phyloP scores from a whole-genome alignment of 192 early-diverging fungal species.

The Podila minutissima region DNA sequence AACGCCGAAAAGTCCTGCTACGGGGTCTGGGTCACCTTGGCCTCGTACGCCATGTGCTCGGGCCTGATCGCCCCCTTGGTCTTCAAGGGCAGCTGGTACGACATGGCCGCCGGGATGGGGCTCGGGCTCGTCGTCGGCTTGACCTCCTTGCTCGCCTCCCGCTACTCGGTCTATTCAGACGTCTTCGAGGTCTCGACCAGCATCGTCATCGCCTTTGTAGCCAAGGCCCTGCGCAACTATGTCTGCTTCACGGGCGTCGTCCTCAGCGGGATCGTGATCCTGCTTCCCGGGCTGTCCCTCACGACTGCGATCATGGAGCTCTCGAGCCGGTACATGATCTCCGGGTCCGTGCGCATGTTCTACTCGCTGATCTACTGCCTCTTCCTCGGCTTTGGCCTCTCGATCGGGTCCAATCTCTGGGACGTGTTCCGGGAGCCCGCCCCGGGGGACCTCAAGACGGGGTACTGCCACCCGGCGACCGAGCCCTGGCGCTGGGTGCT shows the following conservation, averaged over 20 bases:
- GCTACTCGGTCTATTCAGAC: conserved; percentile 69
- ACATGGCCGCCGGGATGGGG: conserved; percentile 54
- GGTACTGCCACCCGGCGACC: conserved; percentile 38
- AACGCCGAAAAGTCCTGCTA: conserved; percentile 67
- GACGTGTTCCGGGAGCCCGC: conserved; percentile 44
- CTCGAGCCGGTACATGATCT: conserved; percentile 85
- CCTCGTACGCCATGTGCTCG: conserved; percentile 60
- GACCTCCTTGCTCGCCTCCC: conserved; percentile 66
- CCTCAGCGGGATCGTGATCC: conserved; percentile 65
- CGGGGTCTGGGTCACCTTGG: conserved; percentile 57
- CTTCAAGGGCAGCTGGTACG: conserved; percentile 76
- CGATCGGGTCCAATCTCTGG: conserved; percentile 60
- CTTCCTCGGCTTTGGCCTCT: conserved; percentile 81
- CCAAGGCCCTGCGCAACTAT: conserved; percentile 65
- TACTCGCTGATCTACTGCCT: conserved; percentile 85
- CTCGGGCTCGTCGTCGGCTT: conserved; percentile 62
- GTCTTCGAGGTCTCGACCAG: conserved; percentile 77
- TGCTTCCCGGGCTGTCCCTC: conserved; percentile 79
- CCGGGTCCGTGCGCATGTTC: conserved; percentile 85
- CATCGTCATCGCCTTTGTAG: conserved; percentile 70
- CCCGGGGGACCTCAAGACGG: conserved; percentile 43
- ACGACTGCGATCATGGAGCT: conserved; percentile 93
- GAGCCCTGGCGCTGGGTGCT: conserved; percentile 50
- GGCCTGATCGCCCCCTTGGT: conserved; percentile 72
- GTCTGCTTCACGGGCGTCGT: conserved; percentile 74